Base-by-base conservation (phyloP, 2,329 filamentous ascomycete species). In the Microsporum audouinii region DNA sequence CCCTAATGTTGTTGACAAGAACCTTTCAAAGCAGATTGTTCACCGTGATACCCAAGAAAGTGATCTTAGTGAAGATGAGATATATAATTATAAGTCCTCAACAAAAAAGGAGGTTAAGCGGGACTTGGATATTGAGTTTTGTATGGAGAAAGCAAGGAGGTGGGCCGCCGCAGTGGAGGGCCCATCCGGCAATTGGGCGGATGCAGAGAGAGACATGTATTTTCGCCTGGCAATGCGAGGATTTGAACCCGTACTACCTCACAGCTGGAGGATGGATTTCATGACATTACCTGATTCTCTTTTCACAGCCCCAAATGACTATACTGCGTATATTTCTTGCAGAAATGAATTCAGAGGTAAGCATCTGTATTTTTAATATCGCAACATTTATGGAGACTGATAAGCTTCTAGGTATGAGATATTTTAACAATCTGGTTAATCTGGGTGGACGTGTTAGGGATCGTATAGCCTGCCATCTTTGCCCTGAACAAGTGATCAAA, bases 221-320 rank as follows among this genome's bases (percentile, higher is more conserved):
- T 77, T 79, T 61, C 79, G 79, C 61, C 75, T 84, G 34, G 76
- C 76, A 4, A 77, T 79, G 71, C 80, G 82, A 47, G 82, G 82
- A 14, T 79, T 78, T 59, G 82, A 84, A 70, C 79, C 82, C 7
- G 69, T 84, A 0, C 68, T 85, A 10, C 80, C 81, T 1, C 68
- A 70, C 10, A 72, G 72, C 63, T 84, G 81, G 81, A 72, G 74
- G 51, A 69, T 76, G 57, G 81, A 84, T 64, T 83, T 84, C 63
- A 71, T 72, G 6, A 82, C 78, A 14, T 68, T 85, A 12, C 82
- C 82, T 1, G 73, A 77, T 6, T 73, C 75, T 6, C 69, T 85
- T 1, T 85, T 84, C 69, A 76, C 77, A 6, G 38, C 64, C 0
- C 65, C 69, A 1, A 69, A 72, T 8, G 17, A 70, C 74, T 47